These are phyloP conservation scores for Kingdonia uniflora DNA, from an alignment of 164 flowering plant species.

Conservation along the genomic window DNA sequence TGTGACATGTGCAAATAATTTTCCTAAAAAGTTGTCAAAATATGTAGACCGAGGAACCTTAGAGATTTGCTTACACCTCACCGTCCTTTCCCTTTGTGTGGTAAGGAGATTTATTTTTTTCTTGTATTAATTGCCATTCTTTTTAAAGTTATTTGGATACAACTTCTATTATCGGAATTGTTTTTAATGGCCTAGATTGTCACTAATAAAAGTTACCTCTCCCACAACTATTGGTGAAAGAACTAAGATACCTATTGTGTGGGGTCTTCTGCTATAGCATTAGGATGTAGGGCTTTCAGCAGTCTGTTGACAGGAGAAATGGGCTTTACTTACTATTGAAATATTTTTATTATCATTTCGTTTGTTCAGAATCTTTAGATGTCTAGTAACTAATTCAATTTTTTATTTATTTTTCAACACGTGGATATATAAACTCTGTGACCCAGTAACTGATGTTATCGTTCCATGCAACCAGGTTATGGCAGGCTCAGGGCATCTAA, in stretches of 20 bases:
- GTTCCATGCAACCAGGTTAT: conserved; percentile 52
- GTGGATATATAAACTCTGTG: background rate
- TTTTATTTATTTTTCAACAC: too few species aligned
- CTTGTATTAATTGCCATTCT: background rate
- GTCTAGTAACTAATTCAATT: too few species aligned
- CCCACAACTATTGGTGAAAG: too few species aligned
- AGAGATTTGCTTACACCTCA: conserved; percentile 79
- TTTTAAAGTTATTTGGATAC: background rate
- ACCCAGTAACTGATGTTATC: conserved; percentile 1
- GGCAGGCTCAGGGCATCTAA: conserved; percentile 96
- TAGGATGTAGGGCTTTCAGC: too few species aligned
- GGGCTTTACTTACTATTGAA: too few species aligned
- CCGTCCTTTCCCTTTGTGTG: conserved; percentile 83
- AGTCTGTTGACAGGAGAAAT: too few species aligned
- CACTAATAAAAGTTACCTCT: too few species aligned
- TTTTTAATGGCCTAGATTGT: background rate
- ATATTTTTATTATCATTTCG: too few species aligned
- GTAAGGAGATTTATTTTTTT: conserved; percentile 25
- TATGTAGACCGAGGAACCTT: conserved; percentile 85
- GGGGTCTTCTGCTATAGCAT: too few species aligned
- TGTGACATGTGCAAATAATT: conserved; percentile 27
- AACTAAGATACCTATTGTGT: too few species aligned
- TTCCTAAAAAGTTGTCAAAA: conserved; percentile 64
- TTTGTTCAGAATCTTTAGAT: too few species aligned
- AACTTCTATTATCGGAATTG: background rate